Evolutionary conservation across 202 grass and related monocot genomes (phyloP), one percentile per base, ranked within the genome.

Genomic region (Saccharum hybrid): DNA sequence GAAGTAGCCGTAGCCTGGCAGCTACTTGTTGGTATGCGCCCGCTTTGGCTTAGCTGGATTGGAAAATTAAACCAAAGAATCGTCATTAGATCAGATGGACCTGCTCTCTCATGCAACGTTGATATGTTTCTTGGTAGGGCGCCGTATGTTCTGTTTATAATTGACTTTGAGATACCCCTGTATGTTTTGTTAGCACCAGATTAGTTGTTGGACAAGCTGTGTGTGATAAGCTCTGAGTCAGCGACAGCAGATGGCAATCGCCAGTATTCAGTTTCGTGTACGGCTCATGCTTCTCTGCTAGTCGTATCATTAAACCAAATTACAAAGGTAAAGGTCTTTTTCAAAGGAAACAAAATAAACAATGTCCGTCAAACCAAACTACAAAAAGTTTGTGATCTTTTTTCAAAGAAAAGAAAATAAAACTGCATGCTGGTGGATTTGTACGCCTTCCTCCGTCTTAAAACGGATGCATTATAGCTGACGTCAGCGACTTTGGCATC

Each of bases 1-100:
- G 72, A 98, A 90, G 67, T 95, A 94, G 72, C 51, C 33, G n/a
- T 85, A 52, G 23, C 31, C 49, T 39, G 7, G 0, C 23, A 81
- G 16, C 38, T 23, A 36, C 38, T 37, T 69, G 18, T 23, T 23
- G 57, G 9, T 48, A 10, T 71, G 26, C 12, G 10, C 3, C 7
- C 10, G 59, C 7, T 9, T 75, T 8, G 7, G 5, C 23, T 68
- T 1, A 3, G 18, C 22, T 18, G 36, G 5, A 54, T 7, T 10
- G 12, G 51, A 51, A 67, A 60, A 59, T 59, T 59, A 21, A 10
- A 1, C n/a, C 6, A 43, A 16, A 10, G 4, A 77, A 10, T 14
- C 8, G 3, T 1, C 45, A 6, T 40, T 72, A 66, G 28, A 82
- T 85, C 6, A 88, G 76, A 45, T 63, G 15, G n/a, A 23, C 15